Evolutionary conservation across 805 yeast genomes (phyloP), one percentile per base, ranked within the genome.

Genomic region (Dipodascopsis tothii): DNA sequence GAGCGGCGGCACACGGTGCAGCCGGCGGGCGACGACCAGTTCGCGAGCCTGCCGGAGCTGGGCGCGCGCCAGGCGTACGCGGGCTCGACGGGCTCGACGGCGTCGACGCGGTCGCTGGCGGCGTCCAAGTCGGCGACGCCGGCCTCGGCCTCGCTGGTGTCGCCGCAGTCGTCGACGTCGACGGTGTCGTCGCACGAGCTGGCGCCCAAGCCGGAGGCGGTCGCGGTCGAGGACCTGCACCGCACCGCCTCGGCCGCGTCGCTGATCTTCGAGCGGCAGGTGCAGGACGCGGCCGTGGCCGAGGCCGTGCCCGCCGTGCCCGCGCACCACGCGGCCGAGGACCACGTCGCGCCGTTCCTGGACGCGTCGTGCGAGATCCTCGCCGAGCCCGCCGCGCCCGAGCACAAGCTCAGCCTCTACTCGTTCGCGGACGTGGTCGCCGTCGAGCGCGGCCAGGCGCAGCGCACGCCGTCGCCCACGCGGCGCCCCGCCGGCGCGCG

Each of bases 291-390:
- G 4, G 48, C 44, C 37, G 44, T 54, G 14, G 19, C 42, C 16
- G 34, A 44, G 18, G 30, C 37, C 19, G 34, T 44, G 18, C 32
- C 37, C 19, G 56, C 42, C 30, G 42, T 41, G 3, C 46, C 48
- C 4, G 14, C 21, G 45, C 69, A 64, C 54, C 64, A 70, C 63
- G 66, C 69, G 14, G 55, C 64, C 30, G 84, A 84, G 60, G 83
- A 86, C 61, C 75, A 64, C 53, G 83, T 85, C 18, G 83, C 94
- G 1, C 88, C 95, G 0, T 84, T 84, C 4, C 67, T 85, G 54
- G 94, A 84, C 56, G 85, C 94, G 5, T 75, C 92, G 3, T 72
- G 79, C 17, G 76, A 81, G 47, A 67, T 83, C 30, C 70, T 78
- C 35, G 74, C 79, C 11, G 78, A 78, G 9, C 14, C 30, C 30